These are phyloP conservation scores for Penicillium arizonense DNA, from an alignment of 495 filamentous ascomycete genomes.

Conservation along the genomic window DNA sequence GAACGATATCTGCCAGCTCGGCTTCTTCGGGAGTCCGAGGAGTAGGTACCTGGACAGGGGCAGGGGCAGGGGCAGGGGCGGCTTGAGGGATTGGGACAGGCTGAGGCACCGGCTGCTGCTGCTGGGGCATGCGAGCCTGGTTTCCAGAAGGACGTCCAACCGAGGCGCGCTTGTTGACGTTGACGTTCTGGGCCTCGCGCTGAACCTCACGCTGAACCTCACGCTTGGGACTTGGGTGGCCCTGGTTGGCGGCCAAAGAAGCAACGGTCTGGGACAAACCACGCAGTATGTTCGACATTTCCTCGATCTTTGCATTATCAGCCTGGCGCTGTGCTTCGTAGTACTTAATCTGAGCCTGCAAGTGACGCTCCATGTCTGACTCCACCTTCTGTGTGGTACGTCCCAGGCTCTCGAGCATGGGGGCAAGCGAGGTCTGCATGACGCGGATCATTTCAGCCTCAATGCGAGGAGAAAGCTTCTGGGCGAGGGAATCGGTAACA, in stretches of 20 bases:
- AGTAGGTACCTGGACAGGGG: slow-evolving; percentile 11
- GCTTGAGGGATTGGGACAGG: slow-evolving; percentile 19
- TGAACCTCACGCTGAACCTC: slow-evolving; percentile 23
- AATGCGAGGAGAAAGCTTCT: slow-evolving; percentile 62
- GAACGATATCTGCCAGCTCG: slow-evolving; percentile 63
- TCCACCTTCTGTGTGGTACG: slow-evolving; percentile 60
- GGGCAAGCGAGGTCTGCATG: slow-evolving; percentile 60
- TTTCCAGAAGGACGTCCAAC: slow-evolving; percentile 6
- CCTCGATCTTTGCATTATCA: slow-evolving; percentile 78
- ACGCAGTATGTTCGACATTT: slow-evolving; percentile 70
- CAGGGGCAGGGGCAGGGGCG: slow-evolving; percentile 19
- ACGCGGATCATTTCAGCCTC: slow-evolving; percentile 64
- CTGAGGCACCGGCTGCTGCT: slow-evolving; percentile 12
- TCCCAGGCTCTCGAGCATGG: slow-evolving; percentile 62
- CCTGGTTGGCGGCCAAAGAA: slow-evolving; percentile 64
- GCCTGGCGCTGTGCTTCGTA: slow-evolving; percentile 66
- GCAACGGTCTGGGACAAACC: slow-evolving; percentile 70
- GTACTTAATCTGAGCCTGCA: slow-evolving; percentile 59
- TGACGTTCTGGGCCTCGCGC: background rate
- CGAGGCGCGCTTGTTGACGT: slow-evolving; percentile 11
- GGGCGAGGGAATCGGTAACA: slow-evolving; percentile 68
- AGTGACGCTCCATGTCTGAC: slow-evolving; percentile 62
- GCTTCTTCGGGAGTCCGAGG: slow-evolving; percentile 56
- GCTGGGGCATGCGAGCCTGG: slow-evolving; percentile 13
- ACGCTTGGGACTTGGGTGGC: slow-evolving; percentile 44